Conservation (phyloP, 2,329 filamentous ascomycete species). For the Colletotrichum sublineola region DNA sequence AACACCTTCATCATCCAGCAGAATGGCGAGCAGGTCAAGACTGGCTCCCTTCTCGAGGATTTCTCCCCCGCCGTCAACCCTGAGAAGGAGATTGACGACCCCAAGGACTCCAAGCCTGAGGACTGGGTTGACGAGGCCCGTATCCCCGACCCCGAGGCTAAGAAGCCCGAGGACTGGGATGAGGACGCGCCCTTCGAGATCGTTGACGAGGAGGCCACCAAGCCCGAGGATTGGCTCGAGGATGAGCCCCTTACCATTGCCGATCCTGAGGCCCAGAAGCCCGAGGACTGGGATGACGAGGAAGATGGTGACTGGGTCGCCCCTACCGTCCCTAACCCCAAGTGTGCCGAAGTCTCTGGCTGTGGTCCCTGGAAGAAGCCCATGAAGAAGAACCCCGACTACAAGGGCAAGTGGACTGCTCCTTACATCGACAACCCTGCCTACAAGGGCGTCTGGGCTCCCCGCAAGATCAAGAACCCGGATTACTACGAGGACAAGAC, state of each 20-base stretch:
- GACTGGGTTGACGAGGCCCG: slow-evolving; percentile 96
- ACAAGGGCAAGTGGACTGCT: slow-evolving; percentile 99
- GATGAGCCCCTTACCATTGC: slow-evolving; percentile 85
- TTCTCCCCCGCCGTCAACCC: slow-evolving; percentile 96
- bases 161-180: slow-evolving; percentile 98
- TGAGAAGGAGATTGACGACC: slow-evolving; percentile 92
- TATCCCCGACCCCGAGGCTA: slow-evolving; percentile 92
- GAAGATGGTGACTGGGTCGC: slow-evolving; percentile 98
- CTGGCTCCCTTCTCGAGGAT: slow-evolving; percentile 92
- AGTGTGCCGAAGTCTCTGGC: slow-evolving; percentile 92
- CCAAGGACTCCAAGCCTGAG: slow-evolving; percentile 92
- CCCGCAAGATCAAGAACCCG: slow-evolving; percentile 97
- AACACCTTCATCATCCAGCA: slow-evolving; percentile 95
- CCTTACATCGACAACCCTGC: slow-evolving; percentile 95
- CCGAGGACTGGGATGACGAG: slow-evolving; percentile 99
- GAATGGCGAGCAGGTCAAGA: slow-evolving; percentile 89
- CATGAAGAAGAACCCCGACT: slow-evolving; percentile 92
- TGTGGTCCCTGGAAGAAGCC: slow-evolving; percentile 95
- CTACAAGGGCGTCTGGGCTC: slow-evolving; percentile 97
- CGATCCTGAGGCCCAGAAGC: slow-evolving; percentile 96
- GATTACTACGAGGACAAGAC: slow-evolving; percentile 97
- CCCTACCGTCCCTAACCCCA: slow-evolving; percentile 93
- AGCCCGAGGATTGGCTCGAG: slow-evolving; percentile 96
- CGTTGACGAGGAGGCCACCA: slow-evolving; percentile 90
- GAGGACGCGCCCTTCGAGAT: slow-evolving; percentile 98